These are phyloP conservation scores for Allomyces macrogynus DNA, from an alignment of 192 early-diverging fungal genomes.

Conservation along the genomic window DNA sequence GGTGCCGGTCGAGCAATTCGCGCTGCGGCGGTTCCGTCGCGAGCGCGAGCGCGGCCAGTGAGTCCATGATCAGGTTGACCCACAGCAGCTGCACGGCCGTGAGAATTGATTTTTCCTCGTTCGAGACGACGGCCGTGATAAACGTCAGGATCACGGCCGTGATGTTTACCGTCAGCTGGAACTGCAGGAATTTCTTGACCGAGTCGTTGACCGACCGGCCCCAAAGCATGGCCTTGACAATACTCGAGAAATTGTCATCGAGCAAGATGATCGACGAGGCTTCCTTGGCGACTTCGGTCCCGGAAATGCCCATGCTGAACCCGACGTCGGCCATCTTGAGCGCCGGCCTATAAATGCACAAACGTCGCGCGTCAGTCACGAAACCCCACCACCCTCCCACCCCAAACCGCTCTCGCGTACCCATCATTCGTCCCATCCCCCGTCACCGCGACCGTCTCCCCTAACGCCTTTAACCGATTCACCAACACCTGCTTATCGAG, in stretches of 20 bases:
- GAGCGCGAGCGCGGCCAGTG: conserved; percentile 86
- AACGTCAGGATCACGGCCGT: conserved; percentile 66
- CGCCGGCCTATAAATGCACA: too few relatives aligned
- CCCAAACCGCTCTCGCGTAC: too few relatives aligned
- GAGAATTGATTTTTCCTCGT: conserved; percentile 55
- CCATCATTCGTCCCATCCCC: conserved; percentile 99
- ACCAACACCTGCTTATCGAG: conserved; percentile 94
- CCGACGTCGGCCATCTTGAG: conserved; percentile 89
- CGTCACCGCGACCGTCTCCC: conserved; percentile 93
- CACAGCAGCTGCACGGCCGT: conserved; percentile 92
- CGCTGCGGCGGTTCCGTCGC: conserved; percentile 82
- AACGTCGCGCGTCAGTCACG: too few relatives aligned
- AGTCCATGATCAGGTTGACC: conserved; percentile 99
- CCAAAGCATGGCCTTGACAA: conserved; percentile 96
- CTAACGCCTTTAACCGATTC: conserved; percentile 59
- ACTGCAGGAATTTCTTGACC: conserved; percentile 96
- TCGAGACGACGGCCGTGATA: conserved; percentile 44
- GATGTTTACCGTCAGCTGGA: conserved; percentile 96
- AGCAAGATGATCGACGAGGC: conserved; percentile 93
- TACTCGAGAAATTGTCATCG: conserved; percentile 96
- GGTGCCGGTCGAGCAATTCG: conserved; percentile 68
- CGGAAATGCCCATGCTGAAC: conserved; percentile 98
- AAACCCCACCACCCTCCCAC: too few relatives aligned
- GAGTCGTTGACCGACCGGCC: conserved; percentile 88
- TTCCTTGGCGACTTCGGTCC: conserved; percentile 98